Evolutionary conservation across 139 green algal species (phyloP).

Genomic region (Asterochloris erici): DNA sequence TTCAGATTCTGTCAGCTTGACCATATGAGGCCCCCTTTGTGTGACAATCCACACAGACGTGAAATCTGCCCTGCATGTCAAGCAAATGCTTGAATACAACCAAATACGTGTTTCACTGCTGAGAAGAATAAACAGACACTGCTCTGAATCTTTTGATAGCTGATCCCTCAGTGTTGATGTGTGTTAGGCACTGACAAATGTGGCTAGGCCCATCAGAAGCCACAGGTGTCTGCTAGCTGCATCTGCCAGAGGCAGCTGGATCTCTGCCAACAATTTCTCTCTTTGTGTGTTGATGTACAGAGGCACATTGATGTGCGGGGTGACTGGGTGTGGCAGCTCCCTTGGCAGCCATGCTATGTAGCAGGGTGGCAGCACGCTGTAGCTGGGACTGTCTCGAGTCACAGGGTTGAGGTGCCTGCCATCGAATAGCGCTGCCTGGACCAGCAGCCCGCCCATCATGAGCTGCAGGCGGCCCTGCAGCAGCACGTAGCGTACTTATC

Average conservation of each 20-base stretch:
- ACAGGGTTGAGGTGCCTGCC: conserved; percentile 32
- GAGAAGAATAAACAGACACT: too few species aligned
- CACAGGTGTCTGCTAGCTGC: conserved; percentile 31
- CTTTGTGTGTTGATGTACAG: conserved; percentile 13
- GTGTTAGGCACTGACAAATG: conserved; percentile 23
- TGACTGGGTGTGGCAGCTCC: neutral
- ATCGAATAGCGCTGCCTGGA: conserved; percentile 42
- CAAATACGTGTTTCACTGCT: too few species aligned
- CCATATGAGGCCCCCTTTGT: too few species aligned
- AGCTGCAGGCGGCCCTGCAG: conserved; percentile 13
- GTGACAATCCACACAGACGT: too few species aligned
- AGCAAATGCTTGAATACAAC: too few species aligned
- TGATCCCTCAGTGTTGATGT: too few species aligned
- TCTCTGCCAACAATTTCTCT: neutral
- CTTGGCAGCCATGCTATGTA: conserved; percentile 49
- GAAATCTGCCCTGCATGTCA: too few species aligned
- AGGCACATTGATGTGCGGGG: neutral
- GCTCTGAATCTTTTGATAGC: too few species aligned
- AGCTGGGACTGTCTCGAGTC: conserved; percentile 26
- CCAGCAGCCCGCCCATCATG: conserved; percentile 35
- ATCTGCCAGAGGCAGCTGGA: conserved; percentile 49
- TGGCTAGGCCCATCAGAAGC: conserved; percentile 37
- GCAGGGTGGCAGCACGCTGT: conserved; percentile 29
- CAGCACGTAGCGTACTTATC: neutral
- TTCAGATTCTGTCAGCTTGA: too few species aligned